Evolutionary conservation across 768 basidiomycete genomes (phyloP).

Genomic region (Leccinum arenicola): DNA sequence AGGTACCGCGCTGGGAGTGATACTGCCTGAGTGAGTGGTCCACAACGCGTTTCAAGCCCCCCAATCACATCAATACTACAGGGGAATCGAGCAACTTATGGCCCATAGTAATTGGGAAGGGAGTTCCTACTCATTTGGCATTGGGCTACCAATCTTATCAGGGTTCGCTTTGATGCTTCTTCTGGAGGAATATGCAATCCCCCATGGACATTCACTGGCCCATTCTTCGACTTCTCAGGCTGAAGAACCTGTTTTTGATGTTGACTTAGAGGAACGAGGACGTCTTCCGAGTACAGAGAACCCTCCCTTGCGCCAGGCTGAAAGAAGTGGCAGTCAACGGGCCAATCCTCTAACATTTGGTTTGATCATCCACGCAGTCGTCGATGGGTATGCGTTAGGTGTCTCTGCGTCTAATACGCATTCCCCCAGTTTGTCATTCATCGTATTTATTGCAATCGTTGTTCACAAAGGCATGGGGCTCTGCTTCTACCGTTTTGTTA

Average conservation of each 20-base stretch:
- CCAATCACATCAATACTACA: constrained; percentile 26
- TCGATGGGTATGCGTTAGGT: constrained; percentile 91
- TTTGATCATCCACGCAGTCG: constrained; percentile 80
- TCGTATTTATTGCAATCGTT: constrained; percentile 89
- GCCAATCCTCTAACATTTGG: constrained; percentile 82
- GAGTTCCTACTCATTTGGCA: constrained; percentile 46
- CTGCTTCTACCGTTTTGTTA: not conserved
- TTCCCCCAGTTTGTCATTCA: constrained; percentile 58
- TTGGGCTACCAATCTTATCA: constrained; percentile 61
- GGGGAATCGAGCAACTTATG: constrained; percentile 68
- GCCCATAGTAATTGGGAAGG: constrained; percentile 31
- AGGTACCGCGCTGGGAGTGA: constrained; percentile 86
- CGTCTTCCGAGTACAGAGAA: constrained; percentile 25
- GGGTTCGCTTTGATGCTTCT: constrained; percentile 60
- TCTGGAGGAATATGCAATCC: constrained; percentile 60
- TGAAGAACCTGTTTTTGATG: constrained; percentile 45
- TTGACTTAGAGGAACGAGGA: constrained; percentile 59
- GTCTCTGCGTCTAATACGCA: constrained; percentile 55
- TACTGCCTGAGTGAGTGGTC: constrained; percentile 84
- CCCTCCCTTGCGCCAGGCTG: constrained; percentile 3
- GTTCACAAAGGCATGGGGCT: constrained; percentile 75
- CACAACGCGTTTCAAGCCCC: not conserved
- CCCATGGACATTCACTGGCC: constrained; percentile 42
- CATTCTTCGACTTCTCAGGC: constrained; percentile 13
- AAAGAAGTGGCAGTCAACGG: constrained; percentile 30